Base-by-base conservation (phyloP, 2,329 filamentous ascomycete species). In the Thielaviopsis euricoi region DNA sequence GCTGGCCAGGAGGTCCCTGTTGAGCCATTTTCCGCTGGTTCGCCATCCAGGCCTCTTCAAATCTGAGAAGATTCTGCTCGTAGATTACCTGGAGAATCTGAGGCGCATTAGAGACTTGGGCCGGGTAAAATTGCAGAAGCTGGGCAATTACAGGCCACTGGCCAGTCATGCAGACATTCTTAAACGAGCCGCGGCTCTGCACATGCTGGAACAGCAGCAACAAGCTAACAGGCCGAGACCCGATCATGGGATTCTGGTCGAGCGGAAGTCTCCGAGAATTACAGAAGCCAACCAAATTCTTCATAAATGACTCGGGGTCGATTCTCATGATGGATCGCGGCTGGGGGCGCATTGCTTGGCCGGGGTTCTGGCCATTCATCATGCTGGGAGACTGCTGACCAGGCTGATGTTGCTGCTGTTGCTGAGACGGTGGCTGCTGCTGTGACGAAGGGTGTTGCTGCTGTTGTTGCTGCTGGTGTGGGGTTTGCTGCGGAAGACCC, bases 201-300 rank as follows among this genome's bases (percentile, higher is more conserved):
- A 95, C 87, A 0, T 81, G 75, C 61, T 85, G 81, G 68, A 94
- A 97, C 2, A 97, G 74, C 61, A 83, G 79, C 66, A 88, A 80
- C 13, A 96, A 71, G 64, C 85, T 85, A 43, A 97, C 75, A 0
- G 79, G 79, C 12, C 87, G 82, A 56, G 89, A 86, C 56, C 81
- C 83, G 23, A 95, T 79, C 22, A 81, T 72, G 0, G 90, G 90
- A 61, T 83, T 85, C 1, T 79, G 73, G 52, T 95, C 89, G 54
- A 97, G 76, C 0, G 82, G 84, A 19, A 88, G 74, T 33, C 83
- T 81, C 60, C 86, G 83, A 53, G 81, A 77, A 60, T 79, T 79
- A 84, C 94, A 94, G 62, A 94, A 87, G n/a, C 77, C 73, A 21
- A 81, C 78, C 7, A 97, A 74, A 46, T 83, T 86, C 65, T 88